These are phyloP conservation scores for Handroanthus guayacan DNA, from an alignment of 257 asterid species.

Conservation along the genomic window DNA sequence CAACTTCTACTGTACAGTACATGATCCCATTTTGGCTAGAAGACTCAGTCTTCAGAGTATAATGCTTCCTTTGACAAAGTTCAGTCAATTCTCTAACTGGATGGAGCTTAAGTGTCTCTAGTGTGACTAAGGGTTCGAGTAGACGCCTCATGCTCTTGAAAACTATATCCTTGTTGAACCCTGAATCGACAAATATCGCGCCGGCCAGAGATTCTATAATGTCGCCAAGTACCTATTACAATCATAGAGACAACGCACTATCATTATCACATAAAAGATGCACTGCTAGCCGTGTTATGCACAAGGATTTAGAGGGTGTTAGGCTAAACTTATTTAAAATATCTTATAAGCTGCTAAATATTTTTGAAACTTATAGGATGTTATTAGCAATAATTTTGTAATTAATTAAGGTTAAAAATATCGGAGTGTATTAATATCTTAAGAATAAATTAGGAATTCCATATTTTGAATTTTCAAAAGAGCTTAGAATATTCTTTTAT, in stretches of 20 bases:
- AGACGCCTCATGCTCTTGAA: constrained; percentile 69
- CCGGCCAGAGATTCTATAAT: constrained; percentile 85
- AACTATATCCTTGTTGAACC: constrained; percentile 56
- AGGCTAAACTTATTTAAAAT: no score
- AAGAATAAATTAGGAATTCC: no score
- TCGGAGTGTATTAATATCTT: no score
- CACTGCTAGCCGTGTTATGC: neutral
- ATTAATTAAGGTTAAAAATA: no score
- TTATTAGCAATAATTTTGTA: no score
- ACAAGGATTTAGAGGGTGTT: no score
- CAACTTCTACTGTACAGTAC: constrained; percentile 56
- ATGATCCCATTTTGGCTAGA: constrained; percentile 41
- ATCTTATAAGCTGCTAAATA: no score
- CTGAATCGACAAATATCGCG: constrained; percentile 78
- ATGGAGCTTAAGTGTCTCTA: constrained; percentile 64
- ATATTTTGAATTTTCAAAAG: no score
- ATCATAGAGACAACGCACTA: neutral
- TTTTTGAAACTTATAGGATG: no score
- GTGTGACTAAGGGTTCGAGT: constrained; percentile 81
- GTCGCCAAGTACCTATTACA: constrained; percentile 82
- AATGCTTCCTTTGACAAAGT: constrained; percentile 61
- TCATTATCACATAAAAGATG: neutral
- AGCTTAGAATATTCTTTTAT: no score
- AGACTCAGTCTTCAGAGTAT: constrained; percentile 27
- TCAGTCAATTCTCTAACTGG: constrained; percentile 70